Conservation (phyloP, 495 filamentous ascomycete genomes). For the Evernia prunastri region DNA sequence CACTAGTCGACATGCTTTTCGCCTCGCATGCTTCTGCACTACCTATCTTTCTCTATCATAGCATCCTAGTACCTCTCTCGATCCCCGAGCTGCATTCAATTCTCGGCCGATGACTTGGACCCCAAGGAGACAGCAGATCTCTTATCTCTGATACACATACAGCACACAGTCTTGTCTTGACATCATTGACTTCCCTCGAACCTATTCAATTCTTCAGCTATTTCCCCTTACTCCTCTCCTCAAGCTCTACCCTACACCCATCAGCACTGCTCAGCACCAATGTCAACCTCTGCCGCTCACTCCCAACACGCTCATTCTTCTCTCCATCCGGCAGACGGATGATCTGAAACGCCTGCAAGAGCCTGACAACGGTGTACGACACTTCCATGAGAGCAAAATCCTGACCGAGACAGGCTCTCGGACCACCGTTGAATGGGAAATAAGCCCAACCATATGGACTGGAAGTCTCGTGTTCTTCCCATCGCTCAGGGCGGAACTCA, state of each 20-base stretch:
- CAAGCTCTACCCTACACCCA: conserved; percentile 24
- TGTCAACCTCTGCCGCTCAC: conserved; percentile 23
- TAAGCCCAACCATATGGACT: conserved; percentile 49
- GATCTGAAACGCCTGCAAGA: conserved; percentile 40
- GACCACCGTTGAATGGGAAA: conserved; percentile 62
- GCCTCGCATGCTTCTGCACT: too few relatives aligned
- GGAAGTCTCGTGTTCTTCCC: conserved; percentile 30
- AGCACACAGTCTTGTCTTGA: too few relatives aligned
- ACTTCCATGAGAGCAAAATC: conserved; percentile 48
- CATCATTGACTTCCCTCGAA: neutral
- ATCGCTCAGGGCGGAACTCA: conserved; percentile 40
- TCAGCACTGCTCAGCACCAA: conserved; percentile 25
- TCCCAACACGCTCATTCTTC: conserved; percentile 5
- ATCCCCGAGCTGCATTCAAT: neutral
- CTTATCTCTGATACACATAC: neutral
- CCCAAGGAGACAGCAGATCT: neutral
- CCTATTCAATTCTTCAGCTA: neutral
- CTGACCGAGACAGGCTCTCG: conserved; percentile 40
- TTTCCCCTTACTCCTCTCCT: neutral
- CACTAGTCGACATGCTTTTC: too few relatives aligned
- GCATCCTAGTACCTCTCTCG: too few relatives aligned
- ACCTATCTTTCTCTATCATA: too few relatives aligned
- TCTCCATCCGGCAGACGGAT: conserved; percentile 30
- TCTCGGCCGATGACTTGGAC: neutral
- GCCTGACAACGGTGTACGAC: conserved; percentile 38